Evolutionary conservation across 768 basidiomycete species (phyloP), one percentile per base, ranked within the genome.

Genomic region (Mycena sanguinolenta): DNA sequence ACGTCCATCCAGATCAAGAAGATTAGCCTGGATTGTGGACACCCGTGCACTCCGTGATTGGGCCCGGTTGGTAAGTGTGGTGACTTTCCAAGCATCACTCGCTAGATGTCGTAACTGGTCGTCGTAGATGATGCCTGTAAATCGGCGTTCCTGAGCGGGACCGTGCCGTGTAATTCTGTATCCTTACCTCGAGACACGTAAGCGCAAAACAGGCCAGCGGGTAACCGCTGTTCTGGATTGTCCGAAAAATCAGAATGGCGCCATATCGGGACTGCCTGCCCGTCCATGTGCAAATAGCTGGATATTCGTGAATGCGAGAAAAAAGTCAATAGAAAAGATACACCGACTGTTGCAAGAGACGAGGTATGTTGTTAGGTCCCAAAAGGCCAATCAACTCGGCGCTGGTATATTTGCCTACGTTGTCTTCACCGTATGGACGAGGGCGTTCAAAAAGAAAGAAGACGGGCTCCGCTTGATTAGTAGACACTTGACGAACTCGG

Each of bases 361-460:
- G 68, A 28, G 66, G 68, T 4, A 73, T 70, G 42, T 73, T 73
- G 58, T 58, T 73, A 6, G 68, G 72, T n/a, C 72, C 72, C 14
- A 73, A 61, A 23, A 73, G 72, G 14, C 69, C 64, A 27, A 73
- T 73, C 32, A 73, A 58, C 57, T 73, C 72, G 0, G 72, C 68
- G 62, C 72, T 73, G 17, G 72, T 73, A 34, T 73, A 73, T 54
- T 73, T 73, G 17, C 72, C 72, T 3, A 73, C 69, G 25, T 34
- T 70, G 14, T 73, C 72, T 55, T 73, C 72, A 2, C 72, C 72
- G 17, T 73, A 73, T 1, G 72, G 72, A 21, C 72, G 72, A 17
- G 62, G 34, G 34, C 72, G 72, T 39, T 73, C 72, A 44, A 73
- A 73, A 49, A 73, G 69, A 34, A 73, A 73, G 44, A 73, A 73